A percentile compares a stretch with the other conserved stretches of the same genome.
phyloP scores from a whole-genome alignment of 1,284 basidiomycete species.

The Microbotryum violaceum region DNA sequence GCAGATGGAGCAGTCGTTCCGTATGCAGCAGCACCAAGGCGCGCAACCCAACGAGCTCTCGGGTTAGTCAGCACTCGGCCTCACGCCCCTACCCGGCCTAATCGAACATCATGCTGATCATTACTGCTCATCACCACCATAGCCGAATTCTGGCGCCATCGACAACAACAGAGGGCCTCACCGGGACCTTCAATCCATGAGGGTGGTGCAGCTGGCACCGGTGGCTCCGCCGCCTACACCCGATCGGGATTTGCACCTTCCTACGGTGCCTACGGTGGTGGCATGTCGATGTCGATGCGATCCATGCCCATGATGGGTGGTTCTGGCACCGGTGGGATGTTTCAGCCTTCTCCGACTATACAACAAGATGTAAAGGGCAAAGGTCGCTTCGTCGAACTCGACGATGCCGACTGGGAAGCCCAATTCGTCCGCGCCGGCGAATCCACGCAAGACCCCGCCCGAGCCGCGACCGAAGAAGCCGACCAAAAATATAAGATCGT shows the following conservation, averaged over 20 bases:
- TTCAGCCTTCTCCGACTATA: background rate
- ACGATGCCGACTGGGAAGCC: conserved; percentile 59
- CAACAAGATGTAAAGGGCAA: conserved; percentile 23
- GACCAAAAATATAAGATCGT: conserved; percentile 48
- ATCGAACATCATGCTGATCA: background rate
- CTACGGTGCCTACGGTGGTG: conserved; percentile 21
- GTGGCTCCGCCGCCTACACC: background rate
- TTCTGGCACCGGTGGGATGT: background rate
- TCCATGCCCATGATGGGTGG: conserved; percentile 5
- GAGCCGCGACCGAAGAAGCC: too few species aligned
- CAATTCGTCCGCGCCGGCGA: conserved; percentile 76
- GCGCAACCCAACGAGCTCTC: conserved; percentile 17
- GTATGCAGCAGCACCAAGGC: conserved; percentile 20
- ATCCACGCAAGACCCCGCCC: conserved; percentile 33
- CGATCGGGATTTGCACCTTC: conserved; percentile 25
- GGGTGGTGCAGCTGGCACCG: background rate
- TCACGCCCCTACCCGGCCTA: background rate
- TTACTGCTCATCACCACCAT: background rate
- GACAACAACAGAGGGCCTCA: conserved; percentile 8
- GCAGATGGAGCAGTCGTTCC: conserved; percentile 28
- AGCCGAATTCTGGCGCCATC: conserved; percentile 26
- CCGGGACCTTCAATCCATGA: background rate
- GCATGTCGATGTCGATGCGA: conserved; percentile 3
- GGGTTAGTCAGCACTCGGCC: conserved; percentile 7
- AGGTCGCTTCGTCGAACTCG: conserved; percentile 36